Evolutionary conservation across 371 early-diverging fungal species (phyloP), one percentile per base, ranked within the genome.

Genomic region (Thermomucor indicae-seudaticae): DNA sequence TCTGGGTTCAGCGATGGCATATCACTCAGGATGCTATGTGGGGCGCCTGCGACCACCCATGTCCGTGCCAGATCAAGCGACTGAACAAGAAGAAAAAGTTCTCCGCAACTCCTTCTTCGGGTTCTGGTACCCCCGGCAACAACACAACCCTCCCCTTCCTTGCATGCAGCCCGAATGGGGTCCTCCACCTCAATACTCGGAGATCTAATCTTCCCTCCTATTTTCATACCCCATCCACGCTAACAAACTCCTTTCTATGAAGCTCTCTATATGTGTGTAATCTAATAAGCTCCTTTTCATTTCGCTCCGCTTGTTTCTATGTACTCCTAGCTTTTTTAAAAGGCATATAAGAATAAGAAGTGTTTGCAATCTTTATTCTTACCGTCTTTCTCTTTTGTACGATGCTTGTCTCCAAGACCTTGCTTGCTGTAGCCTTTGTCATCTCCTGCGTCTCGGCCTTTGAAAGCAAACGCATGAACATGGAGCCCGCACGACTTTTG

Each of bases 1-100:
- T 68, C 47, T 72, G 69, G 69, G 49, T 64, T 24, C 73, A 72
- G 45, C 54, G 69, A 14, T 57, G 58, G 29, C 43, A 60, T 2
- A 72, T 72, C 31, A 69, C 73, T 1, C 52, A 41, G 28, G 53
- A 50, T 4, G 29, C 51, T 10, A 42, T 57, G 6, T 72, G 73
- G 73, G 69, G 69, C 0, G 49, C 55, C 2, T 67, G 68, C 38
- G 16, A 52, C 3, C 54, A 48, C 4, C n/a, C n/a, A n/a, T 72
- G 72, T 52, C 68, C 68, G 30, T 72, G 68, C 32, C 49, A 64
- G 16, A 14, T 20, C 1, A 49, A 49, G 17, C 25, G 20, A 20
- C 22, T 39, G 14, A 11, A 30, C 31, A 34, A 46, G n/a, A 39
- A 40, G n/a, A 37, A 38, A 28, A 38, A 35, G 29, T 30, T 34